Percentiles rank a stretch among this genome's conserved stretches.
Conservation (phyloP, 305 asterid genomes). For the Solanum hybrid region DNA sequence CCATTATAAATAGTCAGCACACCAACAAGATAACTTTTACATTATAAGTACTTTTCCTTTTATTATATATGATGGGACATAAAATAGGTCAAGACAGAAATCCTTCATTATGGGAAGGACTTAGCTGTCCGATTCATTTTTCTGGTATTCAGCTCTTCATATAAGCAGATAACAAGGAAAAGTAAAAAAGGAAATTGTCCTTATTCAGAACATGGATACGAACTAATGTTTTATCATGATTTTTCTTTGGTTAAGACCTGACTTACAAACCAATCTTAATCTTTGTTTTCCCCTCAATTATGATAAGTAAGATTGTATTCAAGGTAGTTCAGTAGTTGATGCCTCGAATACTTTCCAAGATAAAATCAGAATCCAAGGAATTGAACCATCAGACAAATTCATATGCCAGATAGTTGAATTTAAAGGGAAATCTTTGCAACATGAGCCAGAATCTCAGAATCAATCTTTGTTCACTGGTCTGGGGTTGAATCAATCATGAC, state of each 20-base stretch:
- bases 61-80: background rate
- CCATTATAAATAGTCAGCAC: conserved; percentile 15
- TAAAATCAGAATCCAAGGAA: background rate
- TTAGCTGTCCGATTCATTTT: background rate
- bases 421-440: background rate
- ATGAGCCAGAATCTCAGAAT: background rate
- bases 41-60: background rate
- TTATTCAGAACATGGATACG: background rate
- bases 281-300: background rate
- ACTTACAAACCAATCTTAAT: background rate
- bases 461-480: background rate
- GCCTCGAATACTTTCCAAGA: background rate
- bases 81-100: background rate
- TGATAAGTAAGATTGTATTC: background rate
- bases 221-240: background rate
- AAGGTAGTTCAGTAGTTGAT: background rate
- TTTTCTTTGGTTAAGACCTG: background rate
- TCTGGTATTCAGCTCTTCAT: background rate
- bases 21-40: background rate
- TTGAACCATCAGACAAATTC: background rate
- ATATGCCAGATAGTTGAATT: background rate
- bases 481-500: background rate
- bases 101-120: background rate
- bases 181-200: background rate
- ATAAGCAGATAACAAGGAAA: background rate